phyloP scores from a whole-genome alignment of 306 rosid species.

The Styphnolobium japonicum region DNA sequence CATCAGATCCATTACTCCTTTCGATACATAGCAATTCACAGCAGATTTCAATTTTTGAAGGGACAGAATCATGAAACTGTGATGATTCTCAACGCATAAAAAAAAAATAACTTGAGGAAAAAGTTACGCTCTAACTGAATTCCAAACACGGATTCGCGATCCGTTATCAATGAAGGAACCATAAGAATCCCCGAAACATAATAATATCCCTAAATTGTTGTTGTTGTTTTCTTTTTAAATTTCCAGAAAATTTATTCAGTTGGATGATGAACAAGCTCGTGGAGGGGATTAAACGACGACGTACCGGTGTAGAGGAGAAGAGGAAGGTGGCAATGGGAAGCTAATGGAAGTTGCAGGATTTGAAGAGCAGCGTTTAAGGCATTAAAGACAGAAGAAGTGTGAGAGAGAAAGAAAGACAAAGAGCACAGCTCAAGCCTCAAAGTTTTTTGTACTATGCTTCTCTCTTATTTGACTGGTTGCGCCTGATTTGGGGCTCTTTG shows the following conservation, averaged over 20 bases:
- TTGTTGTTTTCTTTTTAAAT: neutral
- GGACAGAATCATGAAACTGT: neutral
- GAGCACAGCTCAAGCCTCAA: neutral
- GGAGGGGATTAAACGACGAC: neutral
- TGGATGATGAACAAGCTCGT: neutral
- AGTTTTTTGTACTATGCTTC: neutral
- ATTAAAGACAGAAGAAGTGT: neutral
- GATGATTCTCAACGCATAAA: neutral
- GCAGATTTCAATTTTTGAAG: neutral
- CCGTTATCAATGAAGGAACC: neutral
- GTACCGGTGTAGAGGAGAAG: conserved; percentile 17
- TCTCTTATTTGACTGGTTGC: neutral
- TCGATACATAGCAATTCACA: neutral
- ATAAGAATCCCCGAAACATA: neutral
- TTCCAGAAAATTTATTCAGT: neutral
- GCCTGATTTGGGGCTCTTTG: neutral
- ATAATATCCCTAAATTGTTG: neutral
- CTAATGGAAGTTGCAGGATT: neutral
- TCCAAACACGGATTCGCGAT: neutral
- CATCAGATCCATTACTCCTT: conserved; percentile 4
- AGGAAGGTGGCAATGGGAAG: neutral
- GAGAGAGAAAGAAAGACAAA: neutral
- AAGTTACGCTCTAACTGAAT: neutral
- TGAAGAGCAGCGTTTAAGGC: neutral
- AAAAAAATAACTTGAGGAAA: neutral